Conservation (phyloP, 768 basidiomycete species). For the Lentinula boryana region DNA sequence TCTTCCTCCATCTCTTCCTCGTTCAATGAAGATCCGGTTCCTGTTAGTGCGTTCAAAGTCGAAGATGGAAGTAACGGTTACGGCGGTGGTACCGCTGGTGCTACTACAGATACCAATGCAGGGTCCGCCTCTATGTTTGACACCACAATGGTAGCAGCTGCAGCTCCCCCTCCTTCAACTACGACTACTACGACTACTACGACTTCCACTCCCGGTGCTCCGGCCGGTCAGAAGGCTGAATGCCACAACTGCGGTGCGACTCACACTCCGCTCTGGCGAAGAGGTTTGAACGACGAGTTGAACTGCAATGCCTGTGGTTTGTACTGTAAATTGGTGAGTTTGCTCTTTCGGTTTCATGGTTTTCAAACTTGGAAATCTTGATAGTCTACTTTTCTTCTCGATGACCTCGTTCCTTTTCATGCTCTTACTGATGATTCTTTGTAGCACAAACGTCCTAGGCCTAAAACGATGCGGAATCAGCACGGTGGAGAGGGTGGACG, state of each 20-base stretch:
- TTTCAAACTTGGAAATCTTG: no score
- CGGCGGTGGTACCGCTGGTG: neutral
- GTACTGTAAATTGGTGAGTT: constrained; percentile 76
- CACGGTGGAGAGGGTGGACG: constrained; percentile 69
- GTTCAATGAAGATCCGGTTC: neutral
- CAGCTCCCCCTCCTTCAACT: neutral
- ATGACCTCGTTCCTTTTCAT: neutral
- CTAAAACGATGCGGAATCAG: constrained; percentile 79
- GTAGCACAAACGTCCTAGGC: constrained; percentile 83
- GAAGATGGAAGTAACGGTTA: neutral
- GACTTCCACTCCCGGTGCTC: constrained; percentile 25
- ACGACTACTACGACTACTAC: constrained; percentile 16
- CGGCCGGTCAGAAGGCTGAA: constrained; percentile 68
- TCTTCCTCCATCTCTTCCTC: neutral
- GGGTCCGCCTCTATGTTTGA: neutral
- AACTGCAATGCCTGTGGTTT: constrained; percentile 88
- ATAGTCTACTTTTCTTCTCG: neutral
- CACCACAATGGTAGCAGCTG: neutral
- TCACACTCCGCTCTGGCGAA: constrained; percentile 82
- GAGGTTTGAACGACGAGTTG: constrained; percentile 81
- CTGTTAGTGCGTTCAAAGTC: neutral
- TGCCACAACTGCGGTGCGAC: constrained; percentile 88
- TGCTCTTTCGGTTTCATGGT: no score
- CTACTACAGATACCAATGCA: neutral
- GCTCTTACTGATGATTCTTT: neutral